A percentile compares a stretch with the other conserved stretches of the same genome.
Evolutionary conservation across 2,329 filamentous ascomycete genomes (phyloP).

Genomic region (Verticillium tricorpus): DNA sequence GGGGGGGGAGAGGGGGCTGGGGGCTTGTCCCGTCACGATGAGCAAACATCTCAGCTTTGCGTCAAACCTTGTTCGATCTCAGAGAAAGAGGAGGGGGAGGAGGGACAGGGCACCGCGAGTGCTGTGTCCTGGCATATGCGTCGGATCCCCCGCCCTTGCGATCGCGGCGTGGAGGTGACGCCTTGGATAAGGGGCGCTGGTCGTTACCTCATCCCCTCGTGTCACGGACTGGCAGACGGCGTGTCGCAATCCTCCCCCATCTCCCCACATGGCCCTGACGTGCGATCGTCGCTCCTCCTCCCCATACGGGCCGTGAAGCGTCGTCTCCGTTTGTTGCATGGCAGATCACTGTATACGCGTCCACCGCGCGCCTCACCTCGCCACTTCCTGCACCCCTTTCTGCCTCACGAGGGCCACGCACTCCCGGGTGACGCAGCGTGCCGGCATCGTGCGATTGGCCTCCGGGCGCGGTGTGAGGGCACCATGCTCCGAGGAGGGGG

Average conservation of each 20-base stretch:
- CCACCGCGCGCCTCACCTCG: too few relatives aligned
- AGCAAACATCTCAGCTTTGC: not conserved
- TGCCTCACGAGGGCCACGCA: not conserved
- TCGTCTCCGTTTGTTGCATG: too few relatives aligned
- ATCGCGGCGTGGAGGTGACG: not conserved
- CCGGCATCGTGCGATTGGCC: not conserved
- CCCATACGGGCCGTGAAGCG: too few relatives aligned
- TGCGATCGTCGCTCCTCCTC: too few relatives aligned
- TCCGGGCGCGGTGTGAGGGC: not conserved
- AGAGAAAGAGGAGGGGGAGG: not conserved
- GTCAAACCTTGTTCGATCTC: not conserved
- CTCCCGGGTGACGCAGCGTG: not conserved
- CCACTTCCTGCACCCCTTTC: too few relatives aligned
- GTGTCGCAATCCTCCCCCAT: too few relatives aligned
- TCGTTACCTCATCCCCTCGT: not conserved
- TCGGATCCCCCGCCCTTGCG: not conserved
- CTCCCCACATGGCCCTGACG: too few relatives aligned
- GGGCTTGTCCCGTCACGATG: not conserved
- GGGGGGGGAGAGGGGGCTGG: not conserved
- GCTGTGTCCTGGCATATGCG: not conserved
- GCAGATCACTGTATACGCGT: too few relatives aligned
- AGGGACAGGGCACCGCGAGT: not conserved
- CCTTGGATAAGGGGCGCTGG: not conserved
- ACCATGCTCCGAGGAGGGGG: not conserved
- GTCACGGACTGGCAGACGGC: not conserved